Percentiles rank a stretch among this genome's conserved stretches.
These are phyloP conservation scores for Hypoxylon sp. DNA, from an alignment of 2,329 filamentous ascomycete genomes.

Conservation along the genomic window DNA sequence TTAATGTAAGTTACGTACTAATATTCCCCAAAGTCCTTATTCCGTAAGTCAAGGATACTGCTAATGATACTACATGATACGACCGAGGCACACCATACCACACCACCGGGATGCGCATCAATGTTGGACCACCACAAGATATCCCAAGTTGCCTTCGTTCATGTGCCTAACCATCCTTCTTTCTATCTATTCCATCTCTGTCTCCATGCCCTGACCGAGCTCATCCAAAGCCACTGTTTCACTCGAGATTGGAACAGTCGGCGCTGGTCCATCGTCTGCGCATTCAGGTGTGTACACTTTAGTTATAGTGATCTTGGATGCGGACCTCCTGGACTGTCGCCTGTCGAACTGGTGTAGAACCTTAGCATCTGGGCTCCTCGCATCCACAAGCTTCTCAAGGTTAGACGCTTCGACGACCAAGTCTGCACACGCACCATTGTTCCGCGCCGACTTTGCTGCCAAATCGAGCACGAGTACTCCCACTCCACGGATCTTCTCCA, in stretches of 20 bases:
- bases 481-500: slow-evolving; percentile 37
- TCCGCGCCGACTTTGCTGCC: slow-evolving; percentile 32
- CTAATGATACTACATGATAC: slow-evolving; percentile 40
- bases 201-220: neutral
- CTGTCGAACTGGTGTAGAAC: slow-evolving; percentile 34
- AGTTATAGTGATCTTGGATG: neutral
- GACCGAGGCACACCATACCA: neutral
- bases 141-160: neutral
- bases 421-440: slow-evolving; percentile 39
- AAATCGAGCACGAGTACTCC: slow-evolving; percentile 36
- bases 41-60: slow-evolving; percentile 42
- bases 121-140: neutral
- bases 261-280: slow-evolving; percentile 1
- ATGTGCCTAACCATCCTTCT: neutral
- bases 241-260: neutral
- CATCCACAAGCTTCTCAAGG: slow-evolving; percentile 40
- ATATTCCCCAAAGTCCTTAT: neutral
- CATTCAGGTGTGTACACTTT: neutral
- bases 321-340: neutral
- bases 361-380: slow-evolving; percentile 23
- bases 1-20: slow-evolving; percentile 41
- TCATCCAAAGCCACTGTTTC: neutral
- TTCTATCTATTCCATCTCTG: neutral
- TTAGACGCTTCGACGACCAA: slow-evolving; percentile 40
- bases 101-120: neutral